These are phyloP conservation scores for Trypanosoma cruzi DNA, from an alignment of 208 protist species.

Conservation along the genomic window DNA sequence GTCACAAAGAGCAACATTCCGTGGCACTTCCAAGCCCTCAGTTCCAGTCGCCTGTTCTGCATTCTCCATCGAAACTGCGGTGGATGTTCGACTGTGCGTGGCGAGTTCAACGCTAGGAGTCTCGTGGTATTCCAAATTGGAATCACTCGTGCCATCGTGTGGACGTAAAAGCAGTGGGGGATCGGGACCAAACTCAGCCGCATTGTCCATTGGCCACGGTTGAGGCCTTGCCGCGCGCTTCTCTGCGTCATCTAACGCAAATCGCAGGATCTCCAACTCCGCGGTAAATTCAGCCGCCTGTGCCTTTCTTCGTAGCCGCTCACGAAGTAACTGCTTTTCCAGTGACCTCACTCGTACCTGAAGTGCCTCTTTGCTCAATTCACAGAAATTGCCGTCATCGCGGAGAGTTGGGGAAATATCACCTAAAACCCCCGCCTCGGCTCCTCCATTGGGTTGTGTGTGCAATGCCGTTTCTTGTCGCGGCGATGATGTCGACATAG, in stretches of 20 bases:
- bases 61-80: not conserved
- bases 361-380: conserved; percentile 24
- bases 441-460: too few species aligned
- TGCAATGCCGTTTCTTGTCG: too few species aligned
- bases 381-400: not conserved
- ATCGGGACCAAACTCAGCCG: not conserved
- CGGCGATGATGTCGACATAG: not conserved
- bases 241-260: conserved; percentile 25
- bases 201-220: not conserved
- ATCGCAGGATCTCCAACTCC: conserved; percentile 35
- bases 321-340: conserved; percentile 44
- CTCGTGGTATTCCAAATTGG: not conserved
- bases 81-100: not conserved
- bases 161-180: not conserved
- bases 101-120: not conserved
- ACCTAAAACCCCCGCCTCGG: not conserved
- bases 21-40: not conserved
- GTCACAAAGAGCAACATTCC: too few species aligned
- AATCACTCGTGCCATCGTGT: not conserved
- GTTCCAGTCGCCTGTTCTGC: not conserved
- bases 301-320: conserved; percentile 32
- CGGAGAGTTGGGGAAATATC: not conserved
- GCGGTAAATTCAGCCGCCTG: conserved; percentile 33
- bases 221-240: conserved; percentile 7
- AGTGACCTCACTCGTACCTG: conserved; percentile 43